Base-by-base conservation (phyloP, 2,329 filamentous ascomycete genomes). In the Teratosphaeria gauchensis region DNA sequence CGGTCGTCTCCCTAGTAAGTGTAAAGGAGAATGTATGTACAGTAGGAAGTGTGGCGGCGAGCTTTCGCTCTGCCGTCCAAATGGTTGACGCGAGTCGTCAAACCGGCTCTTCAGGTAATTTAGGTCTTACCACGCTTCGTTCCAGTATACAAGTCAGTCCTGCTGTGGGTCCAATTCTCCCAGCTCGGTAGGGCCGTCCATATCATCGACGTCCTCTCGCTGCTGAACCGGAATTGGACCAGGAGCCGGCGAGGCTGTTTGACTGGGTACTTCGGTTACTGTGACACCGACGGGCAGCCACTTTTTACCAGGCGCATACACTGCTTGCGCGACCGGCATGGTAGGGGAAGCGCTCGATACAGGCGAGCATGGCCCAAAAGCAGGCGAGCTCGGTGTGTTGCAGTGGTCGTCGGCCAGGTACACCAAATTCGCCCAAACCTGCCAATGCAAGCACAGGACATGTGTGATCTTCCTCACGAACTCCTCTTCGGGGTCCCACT, bases 381-480 rank as follows among this genome's bases (percentile, higher is more conserved):
- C n/a, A 12, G 38, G 56, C 1, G 55, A 57, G 3, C 54, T 31
- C 42, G 56, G 56, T 1, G 54, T 33, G 3, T 53, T 19, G 19
- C 7, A 32, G 19, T n/a, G 24, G 21, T 54, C 52, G 3, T 38
- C 35, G 6, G 64, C 62, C 9, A 69, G 63, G 70, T 96, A 96
- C 12, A 88, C 84, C 56, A 95, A 77, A 1, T 84, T 83, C 1
- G 83, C 82, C 90, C 92, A 97, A 2, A 96, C 87, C 54, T 89
- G 83, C 91, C 92, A 96, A 73, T 96, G 91, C 28, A 97, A 76
- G 5, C 94, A 80, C 14, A 89, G 85, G 52, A 96, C 84, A 69
- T 96, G 92, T 5, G 90, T 87, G 55, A 96, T 80, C 53, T 89
- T 84, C 52, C 85, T 87, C 0, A 89, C 84, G 71, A 96, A 83